Conservation (phyloP, 805 yeast species). For the Wickerhamomyces mucosus region DNA sequence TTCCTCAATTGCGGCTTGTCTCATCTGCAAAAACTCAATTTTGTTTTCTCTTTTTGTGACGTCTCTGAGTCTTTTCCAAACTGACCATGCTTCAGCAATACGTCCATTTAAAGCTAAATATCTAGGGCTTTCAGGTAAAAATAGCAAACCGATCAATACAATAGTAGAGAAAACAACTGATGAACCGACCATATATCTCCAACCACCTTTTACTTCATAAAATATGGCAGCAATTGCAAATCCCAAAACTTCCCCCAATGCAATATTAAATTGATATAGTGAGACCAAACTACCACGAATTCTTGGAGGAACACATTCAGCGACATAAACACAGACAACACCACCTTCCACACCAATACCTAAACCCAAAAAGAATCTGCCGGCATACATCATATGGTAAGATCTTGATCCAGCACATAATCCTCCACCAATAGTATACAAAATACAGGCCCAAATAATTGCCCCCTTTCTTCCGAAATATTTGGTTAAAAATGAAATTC, state of each 20-base stretch:
- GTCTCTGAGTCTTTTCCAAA: slow-evolving; percentile 49
- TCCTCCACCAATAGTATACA: slow-evolving; percentile 53
- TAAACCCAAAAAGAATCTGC: slow-evolving; percentile 50
- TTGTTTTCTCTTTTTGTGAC: slow-evolving; percentile 31
- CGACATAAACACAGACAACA: slow-evolving; percentile 50
- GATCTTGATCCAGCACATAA: slow-evolving; percentile 42
- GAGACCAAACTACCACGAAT: slow-evolving; percentile 54
- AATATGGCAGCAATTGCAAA: slow-evolving; percentile 56
- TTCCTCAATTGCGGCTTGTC: slow-evolving; percentile 41
- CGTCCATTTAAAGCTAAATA: slow-evolving; percentile 40
- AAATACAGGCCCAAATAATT: slow-evolving; percentile 44
- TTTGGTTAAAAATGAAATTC: slow-evolving; percentile 50
- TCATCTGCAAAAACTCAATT: slow-evolving; percentile 48
- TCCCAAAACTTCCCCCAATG: slow-evolving; percentile 58
- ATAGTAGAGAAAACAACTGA: slow-evolving; percentile 48
- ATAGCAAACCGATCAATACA: slow-evolving; percentile 39
- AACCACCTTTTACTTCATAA: slow-evolving; percentile 43
- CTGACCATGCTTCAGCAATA: slow-evolving; percentile 42
- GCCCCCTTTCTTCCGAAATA: slow-evolving; percentile 45
- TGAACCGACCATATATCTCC: slow-evolving; percentile 61
- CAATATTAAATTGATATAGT: slow-evolving; percentile 53
- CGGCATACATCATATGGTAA: slow-evolving; percentile 43
- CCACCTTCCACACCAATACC: slow-evolving; percentile 65
- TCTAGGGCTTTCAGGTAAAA: slow-evolving; percentile 56
- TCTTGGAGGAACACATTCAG: slow-evolving; percentile 51